Base-by-base conservation (phyloP, 345 rosid genomes). In the Euclidium syriacum region DNA sequence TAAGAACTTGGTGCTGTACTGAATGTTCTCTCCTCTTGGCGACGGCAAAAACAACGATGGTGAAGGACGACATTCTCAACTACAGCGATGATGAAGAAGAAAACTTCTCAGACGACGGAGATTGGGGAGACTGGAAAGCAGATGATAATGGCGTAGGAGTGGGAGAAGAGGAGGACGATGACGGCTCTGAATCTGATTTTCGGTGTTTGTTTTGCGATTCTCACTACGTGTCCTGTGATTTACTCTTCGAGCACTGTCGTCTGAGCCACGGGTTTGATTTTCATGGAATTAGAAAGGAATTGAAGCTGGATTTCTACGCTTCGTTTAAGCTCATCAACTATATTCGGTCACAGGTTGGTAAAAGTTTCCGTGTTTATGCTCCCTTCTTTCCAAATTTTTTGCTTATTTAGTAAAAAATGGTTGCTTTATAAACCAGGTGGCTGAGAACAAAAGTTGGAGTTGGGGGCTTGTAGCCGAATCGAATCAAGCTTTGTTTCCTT, bases 301-400 rank as follows among this genome's bases (percentile, higher is more conserved):
- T 84, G 70, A 62, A 73, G 22, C 77, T 92, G 84, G 83, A 86
- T 76, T 87, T 89, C 66, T 92, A 92, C 46, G 68, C 75, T 50
- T 82, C 82, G 1, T 79, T 92, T 53, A 92, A 85, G 85, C 91
- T 92, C 73, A 79, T 92, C 75, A 92, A 89, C 77, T 90, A 82
- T 65, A 77, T 85, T 36, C 83, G 98, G 29, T 88, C 83, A 57
- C 85, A 80, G 87, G 98, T 88, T 71, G 16, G 74, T 29, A 7
- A 41, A 32, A 15, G 23, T 38, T 6, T 20, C 3, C 20, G n/a
- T 0, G 10, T 39, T 56, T 22, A 3, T 10, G 19, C 19, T 12
- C 10, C 17, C 27, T 7, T 51, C 30, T 16, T 4, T 52, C 2
- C 5, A 6, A 29, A 16, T 7, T 5, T 36, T 29, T 35, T 14